phyloP scores from a whole-genome alignment of 352 stramenopile genomes.

The Phytophthora idaei region DNA sequence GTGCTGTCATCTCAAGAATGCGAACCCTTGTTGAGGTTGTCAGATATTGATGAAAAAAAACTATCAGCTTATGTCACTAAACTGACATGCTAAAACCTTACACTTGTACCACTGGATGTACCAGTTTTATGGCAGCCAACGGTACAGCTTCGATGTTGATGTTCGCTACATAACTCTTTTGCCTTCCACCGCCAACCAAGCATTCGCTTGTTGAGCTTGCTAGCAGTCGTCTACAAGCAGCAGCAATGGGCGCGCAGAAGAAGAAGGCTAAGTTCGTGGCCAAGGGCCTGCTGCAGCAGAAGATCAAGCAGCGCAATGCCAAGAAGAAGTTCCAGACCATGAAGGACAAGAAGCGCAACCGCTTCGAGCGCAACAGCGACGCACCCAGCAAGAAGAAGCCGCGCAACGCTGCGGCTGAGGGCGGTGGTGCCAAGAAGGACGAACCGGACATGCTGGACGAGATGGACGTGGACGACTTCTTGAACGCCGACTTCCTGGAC shows the following conservation, averaged over 20 bases:
- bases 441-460: constrained; percentile 86
- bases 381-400: constrained; percentile 59
- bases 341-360: constrained; percentile 80
- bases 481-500: constrained; percentile 84
- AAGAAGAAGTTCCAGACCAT: constrained; percentile 83
- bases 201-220: constrained; percentile 29
- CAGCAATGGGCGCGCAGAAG: constrained; percentile 68
- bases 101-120: too few species aligned
- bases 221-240: constrained; percentile 3
- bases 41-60: too few species aligned
- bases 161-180: neutral
- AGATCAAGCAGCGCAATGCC: constrained; percentile 88
- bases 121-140: too few species aligned
- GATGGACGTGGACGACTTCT: constrained; percentile 89
- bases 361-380: constrained; percentile 70
- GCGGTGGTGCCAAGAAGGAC: constrained; percentile 46
- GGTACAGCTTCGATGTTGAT: neutral
- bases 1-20: too few species aligned
- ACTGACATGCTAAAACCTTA: neutral
- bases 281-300: constrained; percentile 75
- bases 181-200: constrained; percentile 29
- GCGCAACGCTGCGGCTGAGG: constrained; percentile 30
- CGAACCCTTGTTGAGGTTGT: too few species aligned
- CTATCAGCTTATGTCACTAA: neutral
- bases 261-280: constrained; percentile 91